Base-by-base conservation (phyloP, 805 yeast species). In the Teunomyces pallodes region DNA sequence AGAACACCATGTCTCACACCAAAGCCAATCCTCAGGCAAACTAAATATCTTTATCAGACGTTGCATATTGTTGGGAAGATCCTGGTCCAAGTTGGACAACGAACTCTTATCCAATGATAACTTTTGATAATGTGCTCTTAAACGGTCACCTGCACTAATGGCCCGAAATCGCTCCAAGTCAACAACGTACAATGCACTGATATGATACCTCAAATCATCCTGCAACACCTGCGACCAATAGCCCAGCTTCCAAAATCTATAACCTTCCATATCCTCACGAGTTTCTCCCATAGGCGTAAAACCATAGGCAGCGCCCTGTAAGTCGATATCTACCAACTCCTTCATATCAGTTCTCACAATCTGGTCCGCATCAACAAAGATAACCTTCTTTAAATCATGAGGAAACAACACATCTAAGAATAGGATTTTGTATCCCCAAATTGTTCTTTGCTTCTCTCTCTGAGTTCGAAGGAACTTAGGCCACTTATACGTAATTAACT, bases 1-100 rank as follows among this genome's bases (percentile, higher is more conserved):
- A 28, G 83, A 75, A 64, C 96, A 87, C 96, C 96, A 89, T 0
- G 96, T 89, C 60, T 89, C 96, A 67, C 96, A 90, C 96, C 96
- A 90, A 33, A 88, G 69, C 95, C 96, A 89, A 40, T 87, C 91
- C 55, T 84, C 84, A 3, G 90, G 87, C 39, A 89, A 70, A 7
- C 94, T 84, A 58, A 72, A 79, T 14, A 90, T 90, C 43, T 84
- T 85, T 28, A 92, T 65, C 27, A 66, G 64, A 17, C 72, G 57
- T 65, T 94, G 98, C 56, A 91, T 56, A 60, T 88, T 87, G 65
- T 92, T 94, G n/a, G 97, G 90, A 51, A 92, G 75, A 62, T 94
- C 98, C 62, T 92, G 97, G 61, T 90, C 98, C 50, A 91, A 75
- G 58, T 89, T 90, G 9, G 89, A 77, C 48, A 94, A 70, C 0